Percentiles rank a stretch among this genome's conserved stretches.
These are phyloP conservation scores for Populus hybrid DNA, from an alignment of 441 rosid genomes.

Conservation along the genomic window DNA sequence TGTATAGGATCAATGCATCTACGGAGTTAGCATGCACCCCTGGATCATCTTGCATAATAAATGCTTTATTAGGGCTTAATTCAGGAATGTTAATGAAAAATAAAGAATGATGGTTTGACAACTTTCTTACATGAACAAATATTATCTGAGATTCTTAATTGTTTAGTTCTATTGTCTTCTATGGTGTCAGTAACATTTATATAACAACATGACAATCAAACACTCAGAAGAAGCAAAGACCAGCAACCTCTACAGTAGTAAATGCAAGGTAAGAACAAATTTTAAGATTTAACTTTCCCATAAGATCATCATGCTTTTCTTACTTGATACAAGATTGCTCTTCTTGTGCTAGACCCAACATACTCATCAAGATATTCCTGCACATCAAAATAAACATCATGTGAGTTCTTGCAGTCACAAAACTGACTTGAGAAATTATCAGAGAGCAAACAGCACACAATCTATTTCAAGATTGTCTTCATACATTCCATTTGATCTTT, in stretches of 20 bases:
- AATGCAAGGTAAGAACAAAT: neutral
- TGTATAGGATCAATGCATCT: neutral
- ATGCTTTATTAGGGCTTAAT: neutral
- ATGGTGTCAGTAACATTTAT: neutral
- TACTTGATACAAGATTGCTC: conserved; percentile 74
- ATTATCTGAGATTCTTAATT: neutral
- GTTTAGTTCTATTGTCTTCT: neutral
- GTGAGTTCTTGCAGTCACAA: conserved; percentile 2
- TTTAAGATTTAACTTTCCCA: neutral
- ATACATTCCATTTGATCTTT: neutral
- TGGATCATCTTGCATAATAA: neutral
- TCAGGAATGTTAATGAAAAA: neutral
- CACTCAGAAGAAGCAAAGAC: neutral
- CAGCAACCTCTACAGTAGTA: neutral
- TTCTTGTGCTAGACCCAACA: conserved; percentile 58
- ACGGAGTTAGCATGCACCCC: neutral
- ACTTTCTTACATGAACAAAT: neutral
- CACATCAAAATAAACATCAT: conserved; percentile 21
- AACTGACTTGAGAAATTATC: neutral
- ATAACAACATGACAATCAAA: no score
- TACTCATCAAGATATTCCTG: conserved; percentile 90
- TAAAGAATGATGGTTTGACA: neutral
- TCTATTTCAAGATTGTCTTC: neutral
- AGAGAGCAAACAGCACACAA: neutral
- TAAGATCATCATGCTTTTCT: conserved; percentile 20